Evolutionary conservation across 2,329 filamentous ascomycete genomes (phyloP).

Genomic region (Paraphaeosphaeria minitans): DNA sequence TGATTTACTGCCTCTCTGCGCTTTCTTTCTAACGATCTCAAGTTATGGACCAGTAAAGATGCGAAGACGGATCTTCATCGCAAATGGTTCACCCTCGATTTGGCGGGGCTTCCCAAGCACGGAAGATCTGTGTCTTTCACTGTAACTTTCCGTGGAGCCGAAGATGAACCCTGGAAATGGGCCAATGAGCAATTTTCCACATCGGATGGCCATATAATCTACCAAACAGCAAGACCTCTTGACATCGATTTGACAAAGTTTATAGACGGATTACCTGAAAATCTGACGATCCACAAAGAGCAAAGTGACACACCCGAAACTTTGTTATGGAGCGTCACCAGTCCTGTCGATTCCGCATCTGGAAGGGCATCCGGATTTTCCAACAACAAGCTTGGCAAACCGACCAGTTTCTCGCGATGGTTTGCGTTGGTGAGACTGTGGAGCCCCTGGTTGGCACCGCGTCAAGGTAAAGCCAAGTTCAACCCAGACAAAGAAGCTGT

Average conservation of each 20-base stretch:
- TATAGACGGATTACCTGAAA: constrained; percentile 62
- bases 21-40: constrained; percentile 18
- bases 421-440: constrained; percentile 81
- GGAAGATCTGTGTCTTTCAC: constrained; percentile 66
- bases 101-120: constrained; percentile 54
- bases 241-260: constrained; percentile 58
- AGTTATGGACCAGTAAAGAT: constrained; percentile 29
- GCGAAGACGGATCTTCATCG: constrained; percentile 25
- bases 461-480: constrained; percentile 74
- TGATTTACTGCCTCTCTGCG: constrained; percentile 1
- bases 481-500: constrained; percentile 77
- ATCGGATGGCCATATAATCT: constrained; percentile 66
- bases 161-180: constrained; percentile 70
- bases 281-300: constrained; percentile 59
- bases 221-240: constrained; percentile 49
- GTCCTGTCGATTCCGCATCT: constrained; percentile 60
- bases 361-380: constrained; percentile 63
- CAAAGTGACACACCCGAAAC: constrained; percentile 71
- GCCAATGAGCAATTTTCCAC: constrained; percentile 67
- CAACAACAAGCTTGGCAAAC: constrained; percentile 64
- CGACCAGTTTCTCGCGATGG: constrained; percentile 72
- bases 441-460: constrained; percentile 85
- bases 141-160: constrained; percentile 66
- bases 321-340: constrained; percentile 71
- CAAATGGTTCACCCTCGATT: constrained; percentile 60